Evolutionary conservation across 2,329 filamentous ascomycete genomes (phyloP).

Genomic region (Colletotrichum chrysophilum): DNA sequence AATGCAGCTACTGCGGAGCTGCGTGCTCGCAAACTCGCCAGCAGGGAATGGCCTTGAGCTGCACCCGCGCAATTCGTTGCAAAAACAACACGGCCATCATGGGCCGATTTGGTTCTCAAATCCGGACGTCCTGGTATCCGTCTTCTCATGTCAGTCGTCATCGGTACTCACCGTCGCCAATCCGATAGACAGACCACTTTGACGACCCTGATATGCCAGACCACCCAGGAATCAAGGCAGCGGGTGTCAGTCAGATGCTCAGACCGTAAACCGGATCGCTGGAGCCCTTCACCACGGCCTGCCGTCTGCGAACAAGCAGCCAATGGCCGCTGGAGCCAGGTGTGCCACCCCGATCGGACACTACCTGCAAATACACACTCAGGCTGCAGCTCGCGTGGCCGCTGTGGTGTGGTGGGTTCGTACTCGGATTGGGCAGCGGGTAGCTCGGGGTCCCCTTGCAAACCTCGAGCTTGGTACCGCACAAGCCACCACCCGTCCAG

Average conservation of each 20-base stretch:
- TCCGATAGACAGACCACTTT: neutral
- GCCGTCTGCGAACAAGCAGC: neutral
- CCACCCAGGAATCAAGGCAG: neutral
- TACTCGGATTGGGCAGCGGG: constrained; percentile 5
- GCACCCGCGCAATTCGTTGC: neutral
- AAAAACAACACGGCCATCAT: neutral
- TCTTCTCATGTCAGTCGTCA: neutral
- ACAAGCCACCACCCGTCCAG: neutral
- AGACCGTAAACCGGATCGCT: constrained; percentile 5
- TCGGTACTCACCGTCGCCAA: neutral
- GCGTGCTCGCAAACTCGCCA: neutral
- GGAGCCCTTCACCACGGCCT: neutral
- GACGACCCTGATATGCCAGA: neutral
- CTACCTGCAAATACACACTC: neutral
- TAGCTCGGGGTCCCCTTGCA: constrained; percentile 1
- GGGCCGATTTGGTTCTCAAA: neutral
- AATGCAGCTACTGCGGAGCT: neutral
- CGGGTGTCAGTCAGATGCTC: constrained; percentile 12
- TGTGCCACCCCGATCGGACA: neutral
- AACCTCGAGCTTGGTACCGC: neutral
- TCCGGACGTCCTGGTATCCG: neutral
- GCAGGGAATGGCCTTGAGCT: neutral
- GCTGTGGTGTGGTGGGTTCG: neutral
- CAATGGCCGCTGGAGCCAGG: neutral
- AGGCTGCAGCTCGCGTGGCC: neutral